Percentiles rank a stretch among this genome's conserved stretches.
These are phyloP conservation scores for Aspergillus novoparasiticus DNA, from an alignment of 2,329 filamentous ascomycete species.

Conservation along the genomic window DNA sequence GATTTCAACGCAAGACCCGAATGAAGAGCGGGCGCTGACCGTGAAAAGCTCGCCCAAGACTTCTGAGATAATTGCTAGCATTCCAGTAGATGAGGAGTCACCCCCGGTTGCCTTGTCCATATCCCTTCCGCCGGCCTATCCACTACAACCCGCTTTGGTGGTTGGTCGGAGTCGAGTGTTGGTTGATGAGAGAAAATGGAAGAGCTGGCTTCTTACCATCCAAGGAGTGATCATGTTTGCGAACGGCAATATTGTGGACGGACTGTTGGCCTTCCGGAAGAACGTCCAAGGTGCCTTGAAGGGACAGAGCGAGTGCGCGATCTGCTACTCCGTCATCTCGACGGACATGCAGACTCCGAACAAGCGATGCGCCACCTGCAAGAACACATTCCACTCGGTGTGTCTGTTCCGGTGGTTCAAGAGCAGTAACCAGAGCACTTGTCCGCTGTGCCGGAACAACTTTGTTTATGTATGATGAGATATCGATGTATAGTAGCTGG, in stretches of 20 bases:
- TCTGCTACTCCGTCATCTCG: conserved; percentile 94
- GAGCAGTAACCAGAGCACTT: conserved; percentile 86
- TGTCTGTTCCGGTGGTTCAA: conserved; percentile 98
- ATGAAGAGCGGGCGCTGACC: conserved; percentile 56
- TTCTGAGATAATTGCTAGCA: conserved; percentile 78
- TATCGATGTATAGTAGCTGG: conserved; percentile 1
- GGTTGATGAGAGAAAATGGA: conserved; percentile 89
- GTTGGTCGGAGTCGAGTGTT: conserved; percentile 79
- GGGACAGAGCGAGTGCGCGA: conserved; percentile 92
- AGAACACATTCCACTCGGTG: conserved; percentile 85
- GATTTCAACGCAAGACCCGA: conserved; percentile 46
- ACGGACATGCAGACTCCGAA: conserved; percentile 86
- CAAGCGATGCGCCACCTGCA: conserved; percentile 89
- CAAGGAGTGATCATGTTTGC: conserved; percentile 93
- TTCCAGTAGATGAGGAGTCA: conserved; percentile 83
- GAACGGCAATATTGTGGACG: conserved; percentile 85
- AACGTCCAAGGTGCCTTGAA: conserved; percentile 88
- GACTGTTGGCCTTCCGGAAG: conserved; percentile 78
- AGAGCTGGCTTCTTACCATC: conserved; percentile 82
- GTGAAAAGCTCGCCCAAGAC: conserved; percentile 73
- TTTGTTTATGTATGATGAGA: conserved; percentile 54
- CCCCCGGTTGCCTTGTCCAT: conserved; percentile 83
- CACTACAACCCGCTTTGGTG: conserved; percentile 76
- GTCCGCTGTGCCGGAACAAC: conserved; percentile 87
- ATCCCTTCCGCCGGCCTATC: conserved; percentile 77